phyloP scores from a whole-genome alignment of 2,329 filamentous ascomycete genomes.

The Trichophyton schoenleinii region DNA sequence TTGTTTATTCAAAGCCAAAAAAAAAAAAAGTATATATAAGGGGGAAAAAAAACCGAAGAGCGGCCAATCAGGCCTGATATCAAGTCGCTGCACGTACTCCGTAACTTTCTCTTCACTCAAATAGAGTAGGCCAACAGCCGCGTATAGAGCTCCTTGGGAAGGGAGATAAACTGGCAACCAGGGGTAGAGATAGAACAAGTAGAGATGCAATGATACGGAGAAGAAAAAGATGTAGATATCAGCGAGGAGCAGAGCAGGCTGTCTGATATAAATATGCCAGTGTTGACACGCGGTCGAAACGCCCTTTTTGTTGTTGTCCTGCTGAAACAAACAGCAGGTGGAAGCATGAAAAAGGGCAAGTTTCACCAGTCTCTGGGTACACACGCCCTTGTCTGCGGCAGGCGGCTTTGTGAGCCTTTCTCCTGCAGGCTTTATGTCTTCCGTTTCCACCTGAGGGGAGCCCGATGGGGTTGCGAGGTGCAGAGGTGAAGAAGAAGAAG shows the following conservation, averaged over 20 bases:
- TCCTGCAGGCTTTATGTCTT: not conserved
- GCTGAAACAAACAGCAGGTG: not conserved
- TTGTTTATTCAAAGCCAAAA: no score
- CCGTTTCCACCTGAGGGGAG: no score
- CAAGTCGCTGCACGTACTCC: not conserved
- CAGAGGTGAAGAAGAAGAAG: no score
- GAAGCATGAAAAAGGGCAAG: no score
- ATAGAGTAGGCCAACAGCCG: not conserved
- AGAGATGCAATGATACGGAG: not conserved
- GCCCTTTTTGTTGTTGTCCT: not conserved
- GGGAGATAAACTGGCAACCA: not conserved
- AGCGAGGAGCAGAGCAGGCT: not conserved
- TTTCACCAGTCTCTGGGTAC: no score
- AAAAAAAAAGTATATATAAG: no score
- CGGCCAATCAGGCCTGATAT: not conserved
- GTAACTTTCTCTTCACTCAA: no score
- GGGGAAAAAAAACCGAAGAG: no score
- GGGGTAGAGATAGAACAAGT: not conserved
- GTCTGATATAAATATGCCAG: not conserved
- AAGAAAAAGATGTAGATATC: not conserved
- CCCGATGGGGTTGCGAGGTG: no score
- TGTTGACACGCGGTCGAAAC: no score
- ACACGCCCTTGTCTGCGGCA: not conserved
- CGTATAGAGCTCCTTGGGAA: not conserved
- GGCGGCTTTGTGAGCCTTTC: not conserved